phyloP scores from a whole-genome alignment of 257 asterid species.

The Capsicum chinense region DNA sequence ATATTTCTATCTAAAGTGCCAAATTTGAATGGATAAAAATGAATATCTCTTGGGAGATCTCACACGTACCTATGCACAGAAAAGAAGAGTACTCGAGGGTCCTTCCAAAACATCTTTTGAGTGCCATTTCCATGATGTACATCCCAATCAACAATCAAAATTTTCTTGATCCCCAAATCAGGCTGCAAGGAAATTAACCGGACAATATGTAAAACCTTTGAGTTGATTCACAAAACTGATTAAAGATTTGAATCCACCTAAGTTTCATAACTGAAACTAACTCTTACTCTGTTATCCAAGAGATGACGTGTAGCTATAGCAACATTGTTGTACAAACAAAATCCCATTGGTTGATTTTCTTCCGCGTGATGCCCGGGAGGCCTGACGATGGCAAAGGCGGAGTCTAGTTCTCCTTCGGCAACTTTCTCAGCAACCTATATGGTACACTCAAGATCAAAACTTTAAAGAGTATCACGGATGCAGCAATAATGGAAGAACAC shows the following conservation, averaged over 20 bases:
- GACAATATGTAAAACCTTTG: not conserved
- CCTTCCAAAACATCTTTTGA: constrained; percentile 87
- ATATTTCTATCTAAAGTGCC: not conserved
- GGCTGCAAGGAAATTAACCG: constrained; percentile 46
- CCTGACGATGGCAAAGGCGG: constrained; percentile 89
- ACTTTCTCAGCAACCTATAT: constrained; percentile 81
- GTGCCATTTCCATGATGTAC: constrained; percentile 99
- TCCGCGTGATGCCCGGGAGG: constrained; percentile 99
- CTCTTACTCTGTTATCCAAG: constrained; percentile 78
- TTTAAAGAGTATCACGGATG: not conserved
- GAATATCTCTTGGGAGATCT: not conserved
- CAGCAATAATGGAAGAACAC: constrained; percentile 8
- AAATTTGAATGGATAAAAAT: not conserved
- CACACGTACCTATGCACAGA: constrained; percentile 87
- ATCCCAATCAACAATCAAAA: constrained; percentile 97
- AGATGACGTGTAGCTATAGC: constrained; percentile 80
- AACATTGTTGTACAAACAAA: constrained; percentile 90
- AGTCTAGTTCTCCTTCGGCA: constrained; percentile 81
- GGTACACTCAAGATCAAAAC: constrained; percentile 1
- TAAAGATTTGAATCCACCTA: constrained; percentile 27
- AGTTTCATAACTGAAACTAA: constrained; percentile 32
- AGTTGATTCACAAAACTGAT: not conserved
- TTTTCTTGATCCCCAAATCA: constrained; percentile 77
- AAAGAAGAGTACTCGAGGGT: constrained; percentile 90
- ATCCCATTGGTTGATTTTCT: constrained; percentile 85